Percentiles rank a stretch among this genome's conserved stretches.
phyloP scores from a whole-genome alignment of 257 asterid genomes.

The Solanum arcanum region DNA sequence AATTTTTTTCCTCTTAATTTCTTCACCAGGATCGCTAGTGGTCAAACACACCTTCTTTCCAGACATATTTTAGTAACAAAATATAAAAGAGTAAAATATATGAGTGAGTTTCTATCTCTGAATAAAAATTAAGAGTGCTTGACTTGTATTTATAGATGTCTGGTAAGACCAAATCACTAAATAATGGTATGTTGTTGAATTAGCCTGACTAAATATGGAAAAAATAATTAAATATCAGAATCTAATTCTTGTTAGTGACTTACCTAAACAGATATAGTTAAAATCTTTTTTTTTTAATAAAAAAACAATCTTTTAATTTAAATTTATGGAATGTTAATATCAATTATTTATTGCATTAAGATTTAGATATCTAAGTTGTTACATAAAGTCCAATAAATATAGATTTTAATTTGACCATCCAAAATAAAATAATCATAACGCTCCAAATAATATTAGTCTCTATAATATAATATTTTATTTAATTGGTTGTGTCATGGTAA shows the following conservation, averaged over 20 bases:
- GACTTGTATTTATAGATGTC: not conserved
- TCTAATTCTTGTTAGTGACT: not conserved
- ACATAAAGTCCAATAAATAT: too few relatives aligned
- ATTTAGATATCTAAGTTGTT: too few relatives aligned
- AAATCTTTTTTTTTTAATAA: not conserved
- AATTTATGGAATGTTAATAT: not conserved
- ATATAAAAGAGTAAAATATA: not conserved
- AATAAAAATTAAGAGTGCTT: not conserved
- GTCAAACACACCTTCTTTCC: not conserved
- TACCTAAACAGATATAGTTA: not conserved
- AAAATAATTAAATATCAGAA: too few relatives aligned
- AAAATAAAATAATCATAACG: too few relatives aligned
- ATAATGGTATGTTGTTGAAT: not conserved
- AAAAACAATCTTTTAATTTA: not conserved
- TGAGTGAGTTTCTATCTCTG: not conserved
- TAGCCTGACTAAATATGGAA: not conserved
- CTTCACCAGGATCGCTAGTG: conserved; percentile 7
- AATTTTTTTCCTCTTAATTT: conserved; percentile 5
- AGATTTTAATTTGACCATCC: too few relatives aligned
- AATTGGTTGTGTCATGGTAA: too few relatives aligned
- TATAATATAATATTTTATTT: too few relatives aligned
- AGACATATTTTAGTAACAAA: conserved; percentile 10
- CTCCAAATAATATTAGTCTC: too few relatives aligned
- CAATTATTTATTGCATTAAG: too few relatives aligned
- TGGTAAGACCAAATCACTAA: not conserved